Conservation (phyloP, 2,329 filamentous ascomycete genomes). For the Cytospora chrysosperma region DNA sequence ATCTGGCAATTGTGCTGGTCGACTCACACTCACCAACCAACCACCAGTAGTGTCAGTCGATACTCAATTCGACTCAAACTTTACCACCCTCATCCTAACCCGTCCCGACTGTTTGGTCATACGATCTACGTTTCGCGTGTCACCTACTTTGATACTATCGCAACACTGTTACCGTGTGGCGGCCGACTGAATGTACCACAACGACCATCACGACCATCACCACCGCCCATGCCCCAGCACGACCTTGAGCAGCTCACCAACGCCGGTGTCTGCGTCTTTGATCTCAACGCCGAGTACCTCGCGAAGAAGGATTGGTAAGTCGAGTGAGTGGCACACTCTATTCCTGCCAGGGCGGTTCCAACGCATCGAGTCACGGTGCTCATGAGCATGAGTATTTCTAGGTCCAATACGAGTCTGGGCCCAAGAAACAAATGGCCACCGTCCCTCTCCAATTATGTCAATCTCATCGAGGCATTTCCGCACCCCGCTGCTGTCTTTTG, state of each 20-base stretch:
- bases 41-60: background rate
- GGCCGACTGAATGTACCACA: background rate
- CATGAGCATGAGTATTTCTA: background rate
- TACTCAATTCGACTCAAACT: background rate
- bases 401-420: slow-evolving; percentile 5
- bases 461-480: slow-evolving; percentile 3
- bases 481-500: slow-evolving; percentile 16
- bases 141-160: background rate
- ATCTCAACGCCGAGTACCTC: slow-evolving; percentile 15
- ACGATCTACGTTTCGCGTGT: no score
- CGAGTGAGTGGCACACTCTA: background rate
- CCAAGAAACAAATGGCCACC: background rate
- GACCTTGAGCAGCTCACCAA: slow-evolving; percentile 14
- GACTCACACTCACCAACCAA: background rate
- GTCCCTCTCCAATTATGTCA: slow-evolving; percentile 3
- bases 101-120: no score
- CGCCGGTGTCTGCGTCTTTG: slow-evolving; percentile 13
- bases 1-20: background rate
- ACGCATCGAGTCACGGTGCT: background rate
- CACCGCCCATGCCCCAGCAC: slow-evolving; percentile 3
- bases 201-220: background rate
- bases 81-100: no score
- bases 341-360: no score
- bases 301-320: slow-evolving; percentile 7
- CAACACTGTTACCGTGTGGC: background rate